Conservation (phyloP, 139 green algal species). For the Tetratostichococcus sp. region DNA sequence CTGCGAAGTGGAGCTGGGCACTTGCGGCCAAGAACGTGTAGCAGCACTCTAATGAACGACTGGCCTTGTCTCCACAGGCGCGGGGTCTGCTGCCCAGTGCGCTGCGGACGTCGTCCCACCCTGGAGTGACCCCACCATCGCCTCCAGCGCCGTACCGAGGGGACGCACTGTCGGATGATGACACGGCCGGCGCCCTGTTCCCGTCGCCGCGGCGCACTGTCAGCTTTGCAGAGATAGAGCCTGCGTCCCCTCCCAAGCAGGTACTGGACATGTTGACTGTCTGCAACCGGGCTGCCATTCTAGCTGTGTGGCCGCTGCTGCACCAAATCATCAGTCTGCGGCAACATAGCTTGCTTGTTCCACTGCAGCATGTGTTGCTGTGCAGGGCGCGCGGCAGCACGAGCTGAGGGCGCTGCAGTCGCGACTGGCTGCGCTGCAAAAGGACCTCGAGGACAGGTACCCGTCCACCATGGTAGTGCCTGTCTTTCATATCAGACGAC, state of each 20-base stretch:
- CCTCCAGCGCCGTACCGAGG: too few species aligned
- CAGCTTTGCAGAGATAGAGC: background rate
- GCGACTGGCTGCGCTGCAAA: background rate
- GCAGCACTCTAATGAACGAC: too few species aligned
- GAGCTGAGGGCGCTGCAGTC: background rate
- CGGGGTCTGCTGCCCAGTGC: background rate
- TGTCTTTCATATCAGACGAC: too few species aligned
- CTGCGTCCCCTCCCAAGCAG: background rate
- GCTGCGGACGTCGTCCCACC: background rate
- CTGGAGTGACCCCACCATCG: background rate
- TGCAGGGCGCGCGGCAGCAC: background rate
- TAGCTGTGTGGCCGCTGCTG: too few species aligned
- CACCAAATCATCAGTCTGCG: too few species aligned
- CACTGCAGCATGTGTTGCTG: too few species aligned
- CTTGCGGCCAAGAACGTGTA: too few species aligned
- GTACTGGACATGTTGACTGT: too few species aligned
- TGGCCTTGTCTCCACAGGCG: background rate
- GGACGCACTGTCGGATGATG: background rate
- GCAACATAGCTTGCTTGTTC: too few species aligned
- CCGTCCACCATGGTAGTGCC: too few species aligned
- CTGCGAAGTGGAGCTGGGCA: too few species aligned
- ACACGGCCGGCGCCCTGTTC: background rate
- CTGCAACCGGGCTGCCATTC: too few species aligned
- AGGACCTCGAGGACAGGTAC: background rate
- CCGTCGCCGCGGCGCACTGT: background rate